Conservation (phyloP, 1,139 yeast species). For the Debaryomyces coudertii region DNA sequence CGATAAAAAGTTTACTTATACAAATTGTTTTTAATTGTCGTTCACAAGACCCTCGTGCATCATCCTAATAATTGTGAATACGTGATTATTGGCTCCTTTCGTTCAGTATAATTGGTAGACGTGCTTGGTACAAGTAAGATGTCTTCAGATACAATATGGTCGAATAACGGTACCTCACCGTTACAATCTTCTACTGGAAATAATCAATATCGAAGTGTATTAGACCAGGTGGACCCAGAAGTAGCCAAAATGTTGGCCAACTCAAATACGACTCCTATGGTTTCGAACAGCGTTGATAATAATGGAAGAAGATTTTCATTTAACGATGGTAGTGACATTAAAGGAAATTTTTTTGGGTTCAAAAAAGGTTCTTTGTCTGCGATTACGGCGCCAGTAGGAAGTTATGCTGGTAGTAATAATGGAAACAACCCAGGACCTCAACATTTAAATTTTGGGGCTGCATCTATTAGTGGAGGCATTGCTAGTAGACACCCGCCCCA, state of each 20-base stretch:
- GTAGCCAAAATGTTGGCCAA: slow-evolving; percentile 44
- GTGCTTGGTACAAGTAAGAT: slow-evolving; percentile 13
- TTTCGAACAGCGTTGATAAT: not conserved
- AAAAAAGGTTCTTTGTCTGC: slow-evolving; percentile 54
- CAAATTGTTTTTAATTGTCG: not conserved
- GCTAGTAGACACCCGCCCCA: slow-evolving; percentile 50
- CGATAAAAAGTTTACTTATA: not conserved
- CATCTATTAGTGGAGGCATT: slow-evolving; percentile 64
- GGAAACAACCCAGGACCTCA: slow-evolving; percentile 13
- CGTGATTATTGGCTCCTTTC: slow-evolving; percentile 1
- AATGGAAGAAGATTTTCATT: slow-evolving; percentile 37
- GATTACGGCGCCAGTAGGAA: slow-evolving; percentile 45
- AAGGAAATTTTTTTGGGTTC: slow-evolving; percentile 45
- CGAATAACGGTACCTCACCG: slow-evolving; percentile 32
- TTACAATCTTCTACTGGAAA: slow-evolving; percentile 25
- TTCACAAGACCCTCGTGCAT: slow-evolving; percentile 7
- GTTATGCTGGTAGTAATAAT: slow-evolving; percentile 15
- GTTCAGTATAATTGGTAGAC: not conserved
- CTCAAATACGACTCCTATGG: slow-evolving; percentile 7
- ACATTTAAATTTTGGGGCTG: slow-evolving; percentile 54
- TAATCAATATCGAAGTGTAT: slow-evolving; percentile 35
- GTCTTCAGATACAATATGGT: slow-evolving; percentile 46
- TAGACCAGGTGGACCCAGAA: slow-evolving; percentile 49
- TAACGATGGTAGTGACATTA: slow-evolving; percentile 51
- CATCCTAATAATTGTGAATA: slow-evolving; percentile 4